Base-by-base conservation (phyloP, 306 rosid species). In the Lotus japonicus region DNA sequence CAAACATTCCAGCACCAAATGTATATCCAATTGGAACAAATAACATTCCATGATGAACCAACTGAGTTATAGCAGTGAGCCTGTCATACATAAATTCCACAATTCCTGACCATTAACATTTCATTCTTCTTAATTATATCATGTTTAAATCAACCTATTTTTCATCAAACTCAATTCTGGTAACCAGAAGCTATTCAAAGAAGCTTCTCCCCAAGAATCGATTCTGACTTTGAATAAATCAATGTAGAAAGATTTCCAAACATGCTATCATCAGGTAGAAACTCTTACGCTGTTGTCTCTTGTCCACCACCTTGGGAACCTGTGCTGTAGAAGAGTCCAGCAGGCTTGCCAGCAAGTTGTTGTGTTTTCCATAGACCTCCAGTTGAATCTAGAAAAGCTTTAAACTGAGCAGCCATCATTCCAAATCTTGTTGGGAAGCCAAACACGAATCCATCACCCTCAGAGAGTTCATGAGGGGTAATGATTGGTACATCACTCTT, bases 261-360 rank as follows among this genome's bases (percentile, higher is more conserved):
- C 26, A 21, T 21, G 26, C 26, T 21, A 21, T 21, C 26, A 21
- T 21, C 26, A 21, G 26, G 7, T 31, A 31, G 36, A 31, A 31
- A 31, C 26, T 77, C 90, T 88, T 77, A 88, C 95, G 90, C 85
- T 5, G 90, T 88, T 9, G 95, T 83, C 78, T 88, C 90, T 74
- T 88, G 90, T 58, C 95, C 95, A 21, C 95, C 95, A 23, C 95
- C 90, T 73, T 88, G 95, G 48, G 90, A 83, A 58, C 88, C 86
- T 0, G 95, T 88, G 79, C 90, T 81, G 82, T 58, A 85, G 78
- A 88, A 88, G 76, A 89, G 28, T 63, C 86, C 86, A 35, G 92
- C 88, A 58, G 88, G 95, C 77, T 88, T 88, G 41, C 86, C 81
- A 2, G 85, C 88, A 76, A 89, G 96, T 74, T 76, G 75, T 77